Base-by-base conservation (phyloP, 2,329 filamentous ascomycete genomes). In the Colletotrichum horii region DNA sequence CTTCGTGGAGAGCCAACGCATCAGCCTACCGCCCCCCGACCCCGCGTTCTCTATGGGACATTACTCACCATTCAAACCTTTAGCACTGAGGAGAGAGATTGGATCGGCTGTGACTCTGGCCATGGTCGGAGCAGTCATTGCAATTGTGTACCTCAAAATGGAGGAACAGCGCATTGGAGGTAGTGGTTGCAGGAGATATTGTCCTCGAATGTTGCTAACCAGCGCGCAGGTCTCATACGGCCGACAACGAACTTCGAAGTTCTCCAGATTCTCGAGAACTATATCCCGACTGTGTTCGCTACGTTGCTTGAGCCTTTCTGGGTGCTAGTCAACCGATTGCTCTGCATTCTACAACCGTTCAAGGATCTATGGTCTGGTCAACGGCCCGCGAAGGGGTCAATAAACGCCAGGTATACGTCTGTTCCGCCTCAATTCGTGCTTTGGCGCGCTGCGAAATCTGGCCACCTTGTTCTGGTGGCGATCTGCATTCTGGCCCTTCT, bases 271-370 rank as follows among this genome's bases (percentile, higher is more conserved):
- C 36, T 88, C 0, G 83, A 86, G 9, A 88, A 85, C 8, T 92
- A 91, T 65, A 80, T 92, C 0, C 91, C 91, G 0, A 92, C 89
- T 0, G 83, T 86, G 0, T 82, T 92, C 5, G 88, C 90, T 0
- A 92, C 91, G 0, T 68, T 92, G 0, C 83, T 92, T 0, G 91
- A 93, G 43, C 91, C 91, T 0, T 84, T 90, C 2, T 91, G 91
- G 88, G 81, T 91, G 0, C 78, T 92, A 0, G 72, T 93, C 0
- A 92, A 91, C 56, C 84, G 91, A 0, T 70, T 89, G 0, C 77
- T 91, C 0, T 92, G 89, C 55, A 79, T 91, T 11, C 76, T 93
- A 0, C 88, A 91, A 34, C 91, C 91, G 0, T 88, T 91, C 22
- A 84, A 89, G 3, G 86, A 89, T 16, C 81, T 93, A 0, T 84